Conservation (phyloP, 2,329 filamentous ascomycete species). For the Venturia pyrina region DNA sequence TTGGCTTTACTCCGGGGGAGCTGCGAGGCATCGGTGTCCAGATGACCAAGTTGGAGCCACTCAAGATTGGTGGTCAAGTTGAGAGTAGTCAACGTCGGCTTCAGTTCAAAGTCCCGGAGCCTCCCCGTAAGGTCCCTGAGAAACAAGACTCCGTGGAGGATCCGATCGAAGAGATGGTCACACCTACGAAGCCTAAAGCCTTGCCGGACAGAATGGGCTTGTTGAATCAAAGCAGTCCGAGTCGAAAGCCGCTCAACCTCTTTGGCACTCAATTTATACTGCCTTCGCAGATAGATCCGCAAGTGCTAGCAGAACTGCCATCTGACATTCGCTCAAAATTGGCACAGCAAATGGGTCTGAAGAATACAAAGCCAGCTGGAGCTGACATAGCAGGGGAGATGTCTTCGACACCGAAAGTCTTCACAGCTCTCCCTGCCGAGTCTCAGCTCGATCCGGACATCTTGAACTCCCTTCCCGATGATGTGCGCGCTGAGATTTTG, state of each 20-base stretch:
- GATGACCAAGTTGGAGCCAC: constrained; percentile 80
- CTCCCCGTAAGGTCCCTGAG: constrained; percentile 18
- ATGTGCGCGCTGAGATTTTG: constrained; percentile 76
- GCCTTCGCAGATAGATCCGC: constrained; percentile 70
- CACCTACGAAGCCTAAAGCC: constrained; percentile 23
- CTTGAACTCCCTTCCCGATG: constrained; percentile 71
- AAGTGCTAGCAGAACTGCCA: constrained; percentile 75
- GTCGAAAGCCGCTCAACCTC: constrained; percentile 63
- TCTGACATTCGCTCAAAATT: constrained; percentile 71
- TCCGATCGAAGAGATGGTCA: constrained; percentile 37
- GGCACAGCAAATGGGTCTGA: constrained; percentile 25
- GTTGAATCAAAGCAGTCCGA: constrained; percentile 37
- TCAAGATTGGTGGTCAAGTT: constrained; percentile 49
- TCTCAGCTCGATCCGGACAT: constrained; percentile 80
- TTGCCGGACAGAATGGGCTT: constrained; percentile 26
- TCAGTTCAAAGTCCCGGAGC: constrained; percentile 52
- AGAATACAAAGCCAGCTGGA: background rate
- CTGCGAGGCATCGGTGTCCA: constrained; percentile 87
- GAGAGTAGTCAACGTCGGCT: constrained; percentile 74
- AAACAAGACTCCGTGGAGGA: constrained; percentile 23
- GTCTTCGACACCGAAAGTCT: constrained; percentile 18
- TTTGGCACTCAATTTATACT: constrained; percentile 87
- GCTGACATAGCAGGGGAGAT: background rate
- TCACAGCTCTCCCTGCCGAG: constrained; percentile 44
- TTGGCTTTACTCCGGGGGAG: constrained; percentile 80